Evolutionary conservation across 192 early-diverging fungal genomes (phyloP).

Genomic region (Pilobolus umbonatus): DNA sequence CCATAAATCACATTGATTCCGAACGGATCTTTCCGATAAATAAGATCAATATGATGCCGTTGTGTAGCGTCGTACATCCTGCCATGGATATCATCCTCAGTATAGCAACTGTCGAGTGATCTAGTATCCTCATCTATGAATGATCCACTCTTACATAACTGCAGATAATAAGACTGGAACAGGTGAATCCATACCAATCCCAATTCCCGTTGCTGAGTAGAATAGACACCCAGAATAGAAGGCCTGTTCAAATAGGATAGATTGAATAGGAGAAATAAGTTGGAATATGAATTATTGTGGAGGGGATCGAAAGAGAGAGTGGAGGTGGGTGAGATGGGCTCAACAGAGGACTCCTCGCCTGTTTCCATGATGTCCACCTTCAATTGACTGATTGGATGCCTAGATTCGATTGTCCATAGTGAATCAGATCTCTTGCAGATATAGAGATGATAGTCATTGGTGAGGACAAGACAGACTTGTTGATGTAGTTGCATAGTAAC

Average conservation of each 20-base stretch:
- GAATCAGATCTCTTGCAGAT: conserved; percentile 1
- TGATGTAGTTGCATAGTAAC: background rate
- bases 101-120: background rate
- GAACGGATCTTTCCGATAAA: conserved; percentile 17
- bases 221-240: conserved; percentile 3
- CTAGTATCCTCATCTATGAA: conserved; percentile 1
- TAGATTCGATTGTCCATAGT: conserved; percentile 9
- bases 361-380: conserved; percentile 1
- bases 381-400: background rate
- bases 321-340: background rate
- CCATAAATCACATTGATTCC: conserved; percentile 22
- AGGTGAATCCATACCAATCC: background rate
- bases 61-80: conserved; percentile 20
- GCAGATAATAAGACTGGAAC: background rate
- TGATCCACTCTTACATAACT: too few relatives aligned
- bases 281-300: conserved; percentile 2
- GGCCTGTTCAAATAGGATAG: background rate
- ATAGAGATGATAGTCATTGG: background rate
- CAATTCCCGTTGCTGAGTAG: background rate
- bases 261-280: conserved; percentile 1
- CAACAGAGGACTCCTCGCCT: too few relatives aligned
- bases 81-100: background rate
- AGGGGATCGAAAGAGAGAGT: background rate
- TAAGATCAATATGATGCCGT: conserved; percentile 51
- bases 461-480: background rate